Evolutionary conservation across 169 alveolate genomes (phyloP).

Genomic region (Eimeria acervulina): DNA sequence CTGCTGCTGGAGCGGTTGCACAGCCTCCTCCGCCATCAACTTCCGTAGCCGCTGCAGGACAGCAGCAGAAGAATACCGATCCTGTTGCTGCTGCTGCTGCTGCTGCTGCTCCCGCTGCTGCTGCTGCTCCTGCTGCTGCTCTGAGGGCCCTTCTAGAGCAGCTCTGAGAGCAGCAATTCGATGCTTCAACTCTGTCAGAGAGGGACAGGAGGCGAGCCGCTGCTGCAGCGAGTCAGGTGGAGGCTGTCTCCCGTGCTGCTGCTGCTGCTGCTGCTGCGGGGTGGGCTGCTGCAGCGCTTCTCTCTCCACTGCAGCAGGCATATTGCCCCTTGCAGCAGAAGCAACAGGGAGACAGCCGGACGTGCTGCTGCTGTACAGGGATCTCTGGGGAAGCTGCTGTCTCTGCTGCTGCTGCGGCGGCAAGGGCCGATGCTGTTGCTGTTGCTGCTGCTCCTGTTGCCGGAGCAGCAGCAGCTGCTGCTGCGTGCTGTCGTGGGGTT

Average conservation of each 20-base stretch:
- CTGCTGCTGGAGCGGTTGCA: background rate
- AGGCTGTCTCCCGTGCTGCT: background rate
- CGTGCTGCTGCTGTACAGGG: no score
- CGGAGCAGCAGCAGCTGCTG: no score
- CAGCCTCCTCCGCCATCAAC: background rate
- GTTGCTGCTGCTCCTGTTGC: no score
- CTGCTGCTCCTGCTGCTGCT: conserved; percentile 2
- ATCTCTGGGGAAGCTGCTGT: background rate
- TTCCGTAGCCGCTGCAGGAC: background rate
- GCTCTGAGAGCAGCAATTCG: conserved; percentile 2
- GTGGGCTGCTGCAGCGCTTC: background rate
- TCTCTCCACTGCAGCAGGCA: background rate
- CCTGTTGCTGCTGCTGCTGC: conserved; percentile 2
- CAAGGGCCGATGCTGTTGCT: background rate
- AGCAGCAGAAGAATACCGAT: background rate
- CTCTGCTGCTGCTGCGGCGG: background rate
- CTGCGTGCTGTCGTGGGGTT: background rate
- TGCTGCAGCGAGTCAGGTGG: background rate
- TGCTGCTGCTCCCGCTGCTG: background rate
- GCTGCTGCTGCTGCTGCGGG: background rate
- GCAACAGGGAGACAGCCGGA: no score
- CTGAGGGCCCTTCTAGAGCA: background rate
- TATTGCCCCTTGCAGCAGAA: background rate
- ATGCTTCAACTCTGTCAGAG: background rate
- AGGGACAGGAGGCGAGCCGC: conserved; percentile 6